Evolutionary conservation across 2,329 filamentous ascomycete genomes (phyloP).

Genomic region (Pseudofabraea citricarpa): DNA sequence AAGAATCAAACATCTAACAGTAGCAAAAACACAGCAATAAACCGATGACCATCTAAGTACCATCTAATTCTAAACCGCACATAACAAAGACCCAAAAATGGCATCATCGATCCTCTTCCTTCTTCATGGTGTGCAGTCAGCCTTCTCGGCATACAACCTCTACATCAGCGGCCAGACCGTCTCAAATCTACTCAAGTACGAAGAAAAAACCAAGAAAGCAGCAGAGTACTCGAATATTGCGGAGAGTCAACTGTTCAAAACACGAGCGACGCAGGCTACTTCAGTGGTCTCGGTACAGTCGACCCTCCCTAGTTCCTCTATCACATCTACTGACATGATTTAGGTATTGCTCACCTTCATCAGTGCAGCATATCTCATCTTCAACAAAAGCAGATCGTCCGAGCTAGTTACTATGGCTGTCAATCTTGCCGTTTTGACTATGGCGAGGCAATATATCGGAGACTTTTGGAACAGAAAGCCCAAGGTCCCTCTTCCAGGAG

Average conservation of each 20-base stretch:
- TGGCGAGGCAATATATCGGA: constrained; percentile 13
- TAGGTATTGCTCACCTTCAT: constrained; percentile 13
- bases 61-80: no score
- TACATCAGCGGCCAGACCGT: constrained; percentile 35
- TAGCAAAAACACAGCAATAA: no score
- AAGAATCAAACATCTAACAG: no score
- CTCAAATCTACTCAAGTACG: constrained; percentile 38
- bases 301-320: constrained; percentile 9
- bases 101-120: constrained; percentile 20
- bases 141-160: constrained; percentile 36
- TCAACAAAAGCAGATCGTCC: neutral
- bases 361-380: constrained; percentile 6
- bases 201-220: constrained; percentile 37
- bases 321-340: neutral
- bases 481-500: constrained; percentile 15
- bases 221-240: constrained; percentile 39
- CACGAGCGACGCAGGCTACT: constrained; percentile 37
- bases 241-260: constrained; percentile 36
- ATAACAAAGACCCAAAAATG: constrained; percentile 10
- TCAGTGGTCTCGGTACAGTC: constrained; percentile 32
- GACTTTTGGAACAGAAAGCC: constrained; percentile 18
- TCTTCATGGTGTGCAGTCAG: constrained; percentile 33
- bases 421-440: constrained; percentile 15
- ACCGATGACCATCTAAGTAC: no score
- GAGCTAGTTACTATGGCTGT: constrained; percentile 2